Base-by-base conservation (phyloP, 345 rosid genomes). In the Eucalyptus cloeziana region DNA sequence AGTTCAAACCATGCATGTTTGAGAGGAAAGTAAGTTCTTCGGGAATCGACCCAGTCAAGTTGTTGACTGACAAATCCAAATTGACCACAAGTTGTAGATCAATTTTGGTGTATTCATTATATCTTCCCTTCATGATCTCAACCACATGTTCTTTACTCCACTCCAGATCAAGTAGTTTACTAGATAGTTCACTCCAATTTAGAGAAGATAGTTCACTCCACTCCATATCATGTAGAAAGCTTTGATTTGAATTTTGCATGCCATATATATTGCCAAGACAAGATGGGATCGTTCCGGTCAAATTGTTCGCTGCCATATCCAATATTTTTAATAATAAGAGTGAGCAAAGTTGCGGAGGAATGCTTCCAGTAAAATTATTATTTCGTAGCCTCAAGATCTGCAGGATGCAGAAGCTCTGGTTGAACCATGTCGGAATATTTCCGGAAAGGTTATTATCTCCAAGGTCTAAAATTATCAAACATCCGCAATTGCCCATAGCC, bases 41-140 rank as follows among this genome's bases (percentile, higher is more conserved):
- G 2, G 91, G 93, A 7, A 91, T 56, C 6, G 51, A 22, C 25
- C 93, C 93, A 3, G 13, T 21, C 10, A 93, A 47, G 49, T 88
- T 64, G 81, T 91, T 93, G 51, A 88, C 2, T 25, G 93, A 90
- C 16, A 93, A 87, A 49, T 91, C 92, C 10, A 93, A 67, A 71
- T 16, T 47, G 17, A 85, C 91, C 17, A 90, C 64, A 40, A 90
- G 64, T 22, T 13, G 43, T 0, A 91, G 49, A 25, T 6, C 89
- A 49, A 67, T 16, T 31, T n/a, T n/a, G 7, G 86, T 58, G 24
- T 88, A 91, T 13, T 83, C 49, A 8, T 37, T 60, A 37, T 12
- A 10, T 31, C 43, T 50, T 43, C 90, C 90, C 8, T 86, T 89
- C 14, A 86, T n/a, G 14, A 27, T 22, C 25, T 45, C 86, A 45